These are phyloP conservation scores for Microcos paniculata DNA, from an alignment of 345 rosid species.

Conservation along the genomic window DNA sequence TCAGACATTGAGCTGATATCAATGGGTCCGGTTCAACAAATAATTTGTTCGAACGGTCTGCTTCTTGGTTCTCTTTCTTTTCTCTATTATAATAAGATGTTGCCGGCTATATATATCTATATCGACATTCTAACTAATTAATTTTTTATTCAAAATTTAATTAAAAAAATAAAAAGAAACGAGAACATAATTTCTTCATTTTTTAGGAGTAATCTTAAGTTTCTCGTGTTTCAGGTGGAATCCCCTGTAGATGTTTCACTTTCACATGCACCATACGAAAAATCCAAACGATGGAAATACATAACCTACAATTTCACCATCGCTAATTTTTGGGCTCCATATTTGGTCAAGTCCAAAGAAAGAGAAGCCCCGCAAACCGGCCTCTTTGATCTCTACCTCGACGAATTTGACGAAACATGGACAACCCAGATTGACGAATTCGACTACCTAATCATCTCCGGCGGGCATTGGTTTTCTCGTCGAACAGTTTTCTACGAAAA, in stretches of 20 bases:
- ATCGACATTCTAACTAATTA: conserved; percentile 8
- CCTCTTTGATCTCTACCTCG: conserved; percentile 61
- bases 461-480: conserved; percentile 88
- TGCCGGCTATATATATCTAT: not conserved
- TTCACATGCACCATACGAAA: conserved; percentile 48
- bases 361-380: conserved; percentile 43
- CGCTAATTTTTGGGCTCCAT: conserved; percentile 67
- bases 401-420: conserved; percentile 59
- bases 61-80: not conserved
- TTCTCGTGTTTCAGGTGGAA: conserved; percentile 46
- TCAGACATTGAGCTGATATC: no score
- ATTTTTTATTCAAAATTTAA: not conserved
- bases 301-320: conserved; percentile 71
- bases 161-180: no score
- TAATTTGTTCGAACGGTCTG: no score
- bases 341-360: conserved; percentile 46
- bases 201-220: not conserved
- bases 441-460: conserved; percentile 57
- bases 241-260: conserved; percentile 69
- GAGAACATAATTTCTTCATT: not conserved
- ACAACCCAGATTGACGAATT: conserved; percentile 50
- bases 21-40: no score
- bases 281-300: conserved; percentile 70
- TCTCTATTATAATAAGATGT: not conserved
- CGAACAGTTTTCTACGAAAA: conserved; percentile 56